phyloP scores from a whole-genome alignment of 2,329 filamentous ascomycete genomes.

The Tolypocladium amazonense region DNA sequence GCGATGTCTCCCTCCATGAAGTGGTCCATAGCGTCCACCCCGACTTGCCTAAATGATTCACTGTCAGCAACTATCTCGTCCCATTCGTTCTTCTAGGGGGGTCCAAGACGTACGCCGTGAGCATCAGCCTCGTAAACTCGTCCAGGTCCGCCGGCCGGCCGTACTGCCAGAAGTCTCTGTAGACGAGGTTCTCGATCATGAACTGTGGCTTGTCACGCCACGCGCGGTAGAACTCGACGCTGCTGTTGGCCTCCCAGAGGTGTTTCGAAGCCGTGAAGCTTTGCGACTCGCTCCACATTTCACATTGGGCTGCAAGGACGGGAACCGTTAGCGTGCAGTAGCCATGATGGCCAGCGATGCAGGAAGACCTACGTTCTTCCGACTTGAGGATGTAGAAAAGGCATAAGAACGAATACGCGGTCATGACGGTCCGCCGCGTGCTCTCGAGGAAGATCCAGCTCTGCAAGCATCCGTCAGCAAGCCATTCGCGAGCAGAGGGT shows the following conservation, averaged over 20 bases:
- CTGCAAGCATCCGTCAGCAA: conserved; percentile 6
- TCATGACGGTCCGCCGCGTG: conserved; percentile 25
- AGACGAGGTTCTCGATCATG: conserved; percentile 20
- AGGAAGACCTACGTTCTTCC: conserved; percentile 15
- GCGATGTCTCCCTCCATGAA: conserved; percentile 20
- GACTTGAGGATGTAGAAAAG: conserved; percentile 23
- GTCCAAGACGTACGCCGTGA: conserved; percentile 22
- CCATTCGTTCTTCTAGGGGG: neutral
- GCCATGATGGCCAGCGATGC: neutral
- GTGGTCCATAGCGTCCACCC: conserved; percentile 23
- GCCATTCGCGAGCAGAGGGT: neutral
- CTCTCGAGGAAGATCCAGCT: conserved; percentile 33
- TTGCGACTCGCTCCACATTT: conserved; percentile 4
- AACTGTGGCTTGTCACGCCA: conserved; percentile 33
- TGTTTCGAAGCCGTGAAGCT: conserved; percentile 28
- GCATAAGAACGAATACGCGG: conserved; percentile 19
- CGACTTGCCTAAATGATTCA: conserved; percentile 17
- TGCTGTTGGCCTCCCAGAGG: conserved; percentile 30
- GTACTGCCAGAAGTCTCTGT: conserved; percentile 25
- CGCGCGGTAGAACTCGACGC: conserved; percentile 29
- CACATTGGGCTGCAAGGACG: neutral
- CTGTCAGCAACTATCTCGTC: neutral
- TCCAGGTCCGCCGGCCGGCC: conserved; percentile 25
- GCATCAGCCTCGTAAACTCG: conserved; percentile 26
- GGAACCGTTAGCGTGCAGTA: neutral